These are phyloP conservation scores for Barnettozyma sucrosica DNA, from an alignment of 805 yeast genomes.

Conservation along the genomic window DNA sequence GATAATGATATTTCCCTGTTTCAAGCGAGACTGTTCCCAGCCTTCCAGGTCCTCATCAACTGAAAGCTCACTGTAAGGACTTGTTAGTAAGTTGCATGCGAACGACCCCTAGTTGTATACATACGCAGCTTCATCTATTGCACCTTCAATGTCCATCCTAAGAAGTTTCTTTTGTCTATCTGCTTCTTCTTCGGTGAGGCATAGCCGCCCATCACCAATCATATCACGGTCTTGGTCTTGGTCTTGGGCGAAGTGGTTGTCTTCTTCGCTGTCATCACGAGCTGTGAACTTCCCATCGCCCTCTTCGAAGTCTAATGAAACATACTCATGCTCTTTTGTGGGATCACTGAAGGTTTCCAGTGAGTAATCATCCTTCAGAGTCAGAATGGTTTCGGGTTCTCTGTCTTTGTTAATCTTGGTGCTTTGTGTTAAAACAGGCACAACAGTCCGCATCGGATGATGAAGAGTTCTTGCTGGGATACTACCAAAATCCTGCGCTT, in stretches of 20 bases:
- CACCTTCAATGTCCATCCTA: conserved; percentile 30
- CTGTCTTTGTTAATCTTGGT: not conserved
- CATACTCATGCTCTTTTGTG: not conserved
- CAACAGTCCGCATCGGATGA: not conserved
- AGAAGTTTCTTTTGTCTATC: conserved; percentile 23
- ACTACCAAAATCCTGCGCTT: too few relatives aligned
- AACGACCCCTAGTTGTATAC: conserved; percentile 3
- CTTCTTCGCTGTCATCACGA: conserved; percentile 18
- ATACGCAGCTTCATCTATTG: conserved; percentile 27
- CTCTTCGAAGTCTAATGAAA: conserved; percentile 2
- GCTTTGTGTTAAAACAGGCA: not conserved
- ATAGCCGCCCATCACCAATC: conserved; percentile 22
- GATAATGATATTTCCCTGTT: conserved; percentile 10
- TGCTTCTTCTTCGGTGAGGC: conserved; percentile 26
- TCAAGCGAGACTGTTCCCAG: conserved; percentile 18
- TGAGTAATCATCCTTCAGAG: not conserved
- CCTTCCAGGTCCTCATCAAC: conserved; percentile 20
- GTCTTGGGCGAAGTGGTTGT: conserved; percentile 17
- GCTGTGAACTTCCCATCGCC: conserved; percentile 18
- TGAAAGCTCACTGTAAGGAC: conserved; percentile 13
- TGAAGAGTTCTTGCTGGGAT: too few relatives aligned
- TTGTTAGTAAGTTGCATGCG: conserved; percentile 5
- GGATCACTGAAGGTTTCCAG: not conserved
- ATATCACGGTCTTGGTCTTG: conserved; percentile 7
- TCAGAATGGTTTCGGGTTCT: not conserved